Base-by-base conservation (phyloP, 2,329 filamentous ascomycete genomes). In the Colletotrichum trifolii region DNA sequence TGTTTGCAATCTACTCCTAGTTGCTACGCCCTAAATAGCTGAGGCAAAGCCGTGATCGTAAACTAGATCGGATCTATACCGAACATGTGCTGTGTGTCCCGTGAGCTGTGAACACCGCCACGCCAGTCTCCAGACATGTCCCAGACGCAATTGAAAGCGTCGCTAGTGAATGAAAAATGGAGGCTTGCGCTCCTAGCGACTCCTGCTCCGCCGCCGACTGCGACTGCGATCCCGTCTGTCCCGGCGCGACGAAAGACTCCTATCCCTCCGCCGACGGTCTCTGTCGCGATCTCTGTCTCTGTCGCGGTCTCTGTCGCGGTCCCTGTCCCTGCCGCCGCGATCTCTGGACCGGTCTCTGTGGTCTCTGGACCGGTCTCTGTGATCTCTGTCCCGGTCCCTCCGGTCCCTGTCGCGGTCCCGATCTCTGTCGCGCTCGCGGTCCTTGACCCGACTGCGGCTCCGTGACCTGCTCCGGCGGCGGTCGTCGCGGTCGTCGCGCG, bases 391-490 rank as follows among this genome's bases (percentile, higher is more conserved):
- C 39, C 73, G 73, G 40, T 73, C 76, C 12, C 25, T 25, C 6
- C 78, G 63, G 11, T 78, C 74, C 15, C 76, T 69, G 54, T 79
- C 76, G 6, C 76, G 72, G 38, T 73, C 72, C 12, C 61, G 36
- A 8, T 75, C 73, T 4, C 75, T 65, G 10, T 76, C 73, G 9
- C 76, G 65, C 45, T 74, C 73, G 7, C 75, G 67, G 35, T 74
- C 71, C n/a, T 75, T 72, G 17, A 73, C 74, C 38, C 74, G 74
- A 45, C 74, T 77, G 12, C 76, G 71, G 66, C 74, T 77, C 13
- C 74, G 72, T 45, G 78, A 78, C 38, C 74, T 73, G 60, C 75
- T 79, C 39, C 75, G 72, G 25, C 76, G 73, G 25, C 78, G 72
- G 12, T 79, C 77, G 10, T 71, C 67, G 34, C 68, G 55, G 40